These are phyloP conservation scores for Daldinia bambusicola DNA, from an alignment of 495 filamentous ascomycete species.

Conservation along the genomic window DNA sequence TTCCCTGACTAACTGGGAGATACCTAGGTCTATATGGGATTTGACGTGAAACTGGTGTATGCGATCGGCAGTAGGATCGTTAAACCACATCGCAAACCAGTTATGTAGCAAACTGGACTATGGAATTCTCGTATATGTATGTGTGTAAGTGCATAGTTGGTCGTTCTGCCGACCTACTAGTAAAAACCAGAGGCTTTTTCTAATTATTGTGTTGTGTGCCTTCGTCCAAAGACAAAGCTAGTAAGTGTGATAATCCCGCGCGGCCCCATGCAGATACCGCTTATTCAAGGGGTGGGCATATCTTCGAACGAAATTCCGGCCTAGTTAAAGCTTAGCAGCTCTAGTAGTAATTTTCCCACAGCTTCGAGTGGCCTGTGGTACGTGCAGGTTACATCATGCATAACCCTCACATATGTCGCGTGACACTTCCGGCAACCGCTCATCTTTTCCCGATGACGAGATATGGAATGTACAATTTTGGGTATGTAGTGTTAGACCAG, in stretches of 20 bases:
- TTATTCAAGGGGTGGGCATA: conserved; percentile 36
- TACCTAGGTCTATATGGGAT: neutral
- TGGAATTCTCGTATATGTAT: neutral
- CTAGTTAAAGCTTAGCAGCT: neutral
- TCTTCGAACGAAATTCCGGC: neutral
- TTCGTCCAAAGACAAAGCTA: conserved; percentile 5
- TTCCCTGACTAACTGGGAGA: neutral
- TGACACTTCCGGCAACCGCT: conserved; percentile 39
- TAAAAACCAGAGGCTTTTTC: neutral
- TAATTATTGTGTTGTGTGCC: neutral
- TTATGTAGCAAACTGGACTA: neutral
- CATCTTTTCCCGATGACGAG: conserved; percentile 29
- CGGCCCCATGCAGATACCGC: conserved; percentile 32
- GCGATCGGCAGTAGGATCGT: neutral
- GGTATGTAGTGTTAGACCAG: neutral
- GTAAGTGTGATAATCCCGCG: conserved; percentile 39
- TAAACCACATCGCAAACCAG: conserved; percentile 4
- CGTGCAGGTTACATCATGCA: conserved; percentile 42
- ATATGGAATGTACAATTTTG: neutral
- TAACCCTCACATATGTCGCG: conserved; percentile 44
- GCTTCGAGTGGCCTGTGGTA: neutral
- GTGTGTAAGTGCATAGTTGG: neutral
- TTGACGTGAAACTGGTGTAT: conserved; percentile 1
- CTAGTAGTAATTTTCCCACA: conserved; percentile 5
- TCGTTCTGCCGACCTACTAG: neutral